phyloP scores from a whole-genome alignment of 805 yeast genomes.

The Saccharomycopsis capsularis region DNA sequence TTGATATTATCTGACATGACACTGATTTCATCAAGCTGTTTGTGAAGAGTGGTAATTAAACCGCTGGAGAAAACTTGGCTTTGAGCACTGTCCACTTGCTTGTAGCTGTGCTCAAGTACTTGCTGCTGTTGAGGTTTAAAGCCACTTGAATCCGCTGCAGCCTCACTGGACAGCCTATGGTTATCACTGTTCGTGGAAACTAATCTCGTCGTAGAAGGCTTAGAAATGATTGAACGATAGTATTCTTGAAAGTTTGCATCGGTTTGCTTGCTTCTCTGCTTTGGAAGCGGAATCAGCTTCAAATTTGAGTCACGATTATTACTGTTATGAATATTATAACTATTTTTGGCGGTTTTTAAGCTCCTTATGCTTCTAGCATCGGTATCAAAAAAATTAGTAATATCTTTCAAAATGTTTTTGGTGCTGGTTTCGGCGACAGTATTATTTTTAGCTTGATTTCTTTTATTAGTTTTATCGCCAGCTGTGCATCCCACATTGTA shows the following conservation, averaged over 20 bases:
- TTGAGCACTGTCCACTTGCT: no score
- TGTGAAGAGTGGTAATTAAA: slow-evolving; percentile 28
- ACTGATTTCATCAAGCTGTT: slow-evolving; percentile 24
- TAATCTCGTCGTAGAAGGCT: slow-evolving; percentile 4
- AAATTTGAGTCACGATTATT: no score
- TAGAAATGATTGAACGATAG: slow-evolving; percentile 14
- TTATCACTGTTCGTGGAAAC: slow-evolving; percentile 12
- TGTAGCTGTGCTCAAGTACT: background rate
- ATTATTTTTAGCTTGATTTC: background rate
- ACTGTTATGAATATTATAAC: background rate
- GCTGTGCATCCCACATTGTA: background rate
- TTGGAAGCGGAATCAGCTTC: slow-evolving; percentile 5
- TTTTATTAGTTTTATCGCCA: background rate
- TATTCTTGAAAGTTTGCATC: slow-evolving; percentile 10
- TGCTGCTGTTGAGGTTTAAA: no score
- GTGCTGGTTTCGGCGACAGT: background rate
- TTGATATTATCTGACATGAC: background rate
- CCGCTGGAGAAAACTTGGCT: slow-evolving; percentile 28
- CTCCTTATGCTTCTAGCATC: background rate
- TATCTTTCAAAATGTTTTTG: slow-evolving; percentile 7
- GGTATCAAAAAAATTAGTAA: slow-evolving; percentile 4
- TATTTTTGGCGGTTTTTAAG: background rate
- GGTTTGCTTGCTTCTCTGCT: slow-evolving; percentile 8
- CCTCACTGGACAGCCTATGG: slow-evolving; percentile 4
- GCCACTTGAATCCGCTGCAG: no score